phyloP scores from a whole-genome alignment of 2,329 filamentous ascomycete species.

The Ophiostoma quercus region DNA sequence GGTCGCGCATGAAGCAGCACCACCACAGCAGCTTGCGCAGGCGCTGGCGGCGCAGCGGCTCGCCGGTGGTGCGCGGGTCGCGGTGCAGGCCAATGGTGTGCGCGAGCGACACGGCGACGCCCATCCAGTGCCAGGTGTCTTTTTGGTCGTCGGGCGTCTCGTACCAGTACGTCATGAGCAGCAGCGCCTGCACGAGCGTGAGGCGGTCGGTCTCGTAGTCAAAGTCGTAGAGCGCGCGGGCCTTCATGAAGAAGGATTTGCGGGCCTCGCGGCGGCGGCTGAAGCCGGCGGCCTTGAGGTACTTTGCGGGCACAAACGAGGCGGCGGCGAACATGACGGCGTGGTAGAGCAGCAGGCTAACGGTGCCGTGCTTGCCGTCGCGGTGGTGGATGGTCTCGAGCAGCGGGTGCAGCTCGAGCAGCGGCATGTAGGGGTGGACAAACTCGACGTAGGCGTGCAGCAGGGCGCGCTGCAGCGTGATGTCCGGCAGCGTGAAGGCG shows the following conservation, averaged over 20 bases:
- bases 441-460: constrained; percentile 80
- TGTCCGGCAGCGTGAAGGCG: constrained; percentile 68
- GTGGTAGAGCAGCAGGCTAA: constrained; percentile 85
- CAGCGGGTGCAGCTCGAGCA: constrained; percentile 64
- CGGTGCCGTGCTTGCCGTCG: constrained; percentile 64
- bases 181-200: constrained; percentile 76
- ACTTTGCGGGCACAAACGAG: constrained; percentile 77
- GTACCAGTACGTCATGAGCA: constrained; percentile 97
- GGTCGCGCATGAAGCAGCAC: constrained; percentile 94
- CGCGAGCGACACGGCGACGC: constrained; percentile 84
- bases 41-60: constrained; percentile 67
- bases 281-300: constrained; percentile 72
- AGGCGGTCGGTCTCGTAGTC: constrained; percentile 91
- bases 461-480: constrained; percentile 69
- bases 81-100: constrained; percentile 92
- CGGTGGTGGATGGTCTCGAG: constrained; percentile 55
- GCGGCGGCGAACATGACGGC: constrained; percentile 91
- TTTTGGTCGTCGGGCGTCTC: constrained; percentile 96
- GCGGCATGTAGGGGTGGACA: constrained; percentile 90
- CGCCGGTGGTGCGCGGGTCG: constrained; percentile 68
- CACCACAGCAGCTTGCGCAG: constrained; percentile 97
- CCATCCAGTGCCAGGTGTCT: constrained; percentile 99
- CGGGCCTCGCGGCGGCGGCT: constrained; percentile 71
- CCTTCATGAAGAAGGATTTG: constrained; percentile 83
- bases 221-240: constrained; percentile 87